Evolutionary conservation across 129 eudicot genomes (phyloP).

Genomic region (Smallanthus sonchifolius): DNA sequence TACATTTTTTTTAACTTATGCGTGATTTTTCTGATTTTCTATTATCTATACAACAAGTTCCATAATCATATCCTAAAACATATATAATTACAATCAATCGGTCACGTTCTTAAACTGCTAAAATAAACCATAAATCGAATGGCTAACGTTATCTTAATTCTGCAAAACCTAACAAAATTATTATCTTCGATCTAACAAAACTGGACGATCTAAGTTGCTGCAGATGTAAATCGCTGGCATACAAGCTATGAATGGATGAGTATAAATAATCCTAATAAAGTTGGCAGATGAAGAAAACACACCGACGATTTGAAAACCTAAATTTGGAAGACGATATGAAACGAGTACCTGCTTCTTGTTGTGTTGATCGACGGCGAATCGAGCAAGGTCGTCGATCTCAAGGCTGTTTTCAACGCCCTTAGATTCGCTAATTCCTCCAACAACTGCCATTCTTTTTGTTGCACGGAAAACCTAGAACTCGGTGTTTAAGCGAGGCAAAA

Average conservation of each 20-base stretch:
- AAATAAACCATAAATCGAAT: not conserved
- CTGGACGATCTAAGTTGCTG: not conserved
- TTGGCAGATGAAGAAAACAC: not conserved
- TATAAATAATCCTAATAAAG: not conserved
- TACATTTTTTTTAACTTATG: not conserved
- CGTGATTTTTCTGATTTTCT: not conserved
- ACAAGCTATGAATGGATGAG: not conserved
- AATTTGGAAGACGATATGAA: not conserved
- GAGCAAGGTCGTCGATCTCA: constrained; percentile 48
- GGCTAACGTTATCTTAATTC: not conserved
- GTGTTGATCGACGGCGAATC: constrained; percentile 50
- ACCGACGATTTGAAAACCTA: not conserved
- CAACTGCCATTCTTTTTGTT: constrained; percentile 28
- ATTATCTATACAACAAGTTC: too few species aligned
- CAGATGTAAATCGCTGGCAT: not conserved
- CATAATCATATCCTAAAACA: not conserved
- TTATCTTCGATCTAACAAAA: not conserved
- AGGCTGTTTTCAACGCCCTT: constrained; percentile 45
- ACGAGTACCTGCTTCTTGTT: constrained; percentile 44
- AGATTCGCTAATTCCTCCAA: constrained; percentile 38
- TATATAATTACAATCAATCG: not conserved
- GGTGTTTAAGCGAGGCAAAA: not conserved
- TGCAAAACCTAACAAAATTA: not conserved
- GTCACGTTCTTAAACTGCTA: not conserved
- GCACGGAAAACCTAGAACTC: not conserved